Conservation (phyloP, 2,329 filamentous ascomycete species). For the Monosporascus sp. region DNA sequence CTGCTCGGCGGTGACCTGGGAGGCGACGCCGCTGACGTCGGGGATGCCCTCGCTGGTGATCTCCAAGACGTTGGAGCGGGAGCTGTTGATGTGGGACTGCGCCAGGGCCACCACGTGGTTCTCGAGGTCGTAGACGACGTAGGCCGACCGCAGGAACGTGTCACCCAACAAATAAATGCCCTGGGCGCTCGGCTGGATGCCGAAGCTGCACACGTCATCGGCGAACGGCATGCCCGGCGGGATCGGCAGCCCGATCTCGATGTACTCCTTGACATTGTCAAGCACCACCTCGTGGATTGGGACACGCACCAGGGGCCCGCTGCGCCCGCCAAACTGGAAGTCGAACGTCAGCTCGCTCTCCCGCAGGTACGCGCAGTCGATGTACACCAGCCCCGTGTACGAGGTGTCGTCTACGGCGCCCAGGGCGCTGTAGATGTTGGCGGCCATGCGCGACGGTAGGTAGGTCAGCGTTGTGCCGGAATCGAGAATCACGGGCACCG, state of each 20-base stretch:
- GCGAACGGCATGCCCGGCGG: slow-evolving; percentile 31
- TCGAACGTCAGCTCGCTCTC: slow-evolving; percentile 28
- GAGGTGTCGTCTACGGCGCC: slow-evolving; percentile 33
- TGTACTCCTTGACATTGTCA: slow-evolving; percentile 27
- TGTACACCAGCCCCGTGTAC: slow-evolving; percentile 32
- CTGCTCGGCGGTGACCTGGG: slow-evolving; percentile 23
- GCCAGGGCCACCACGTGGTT: slow-evolving; percentile 47
- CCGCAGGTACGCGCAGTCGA: slow-evolving; percentile 34
- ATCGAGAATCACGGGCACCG: slow-evolving; percentile 55
- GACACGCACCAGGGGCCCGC: slow-evolving; percentile 27
- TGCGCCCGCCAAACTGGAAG: slow-evolving; percentile 36
- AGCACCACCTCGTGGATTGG: slow-evolving; percentile 33
- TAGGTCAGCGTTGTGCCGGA: slow-evolving; percentile 63
- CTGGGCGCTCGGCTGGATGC: slow-evolving; percentile 38
- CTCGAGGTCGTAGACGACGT: slow-evolving; percentile 51
- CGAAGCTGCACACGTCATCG: slow-evolving; percentile 46
- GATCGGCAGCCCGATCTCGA: slow-evolving; percentile 18
- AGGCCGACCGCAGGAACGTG: slow-evolving; percentile 43
- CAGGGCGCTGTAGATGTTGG: slow-evolving; percentile 31
- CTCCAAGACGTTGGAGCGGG: slow-evolving; percentile 39
- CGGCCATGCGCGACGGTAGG: slow-evolving; percentile 48
- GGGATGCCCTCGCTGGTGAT: slow-evolving; percentile 38
- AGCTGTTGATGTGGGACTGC: slow-evolving; percentile 46
- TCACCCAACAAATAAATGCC: slow-evolving; percentile 40
- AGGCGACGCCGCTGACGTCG: slow-evolving; percentile 37